Base-by-base conservation (phyloP, 768 basidiomycete genomes). In the Lentinus tigrinus region DNA sequence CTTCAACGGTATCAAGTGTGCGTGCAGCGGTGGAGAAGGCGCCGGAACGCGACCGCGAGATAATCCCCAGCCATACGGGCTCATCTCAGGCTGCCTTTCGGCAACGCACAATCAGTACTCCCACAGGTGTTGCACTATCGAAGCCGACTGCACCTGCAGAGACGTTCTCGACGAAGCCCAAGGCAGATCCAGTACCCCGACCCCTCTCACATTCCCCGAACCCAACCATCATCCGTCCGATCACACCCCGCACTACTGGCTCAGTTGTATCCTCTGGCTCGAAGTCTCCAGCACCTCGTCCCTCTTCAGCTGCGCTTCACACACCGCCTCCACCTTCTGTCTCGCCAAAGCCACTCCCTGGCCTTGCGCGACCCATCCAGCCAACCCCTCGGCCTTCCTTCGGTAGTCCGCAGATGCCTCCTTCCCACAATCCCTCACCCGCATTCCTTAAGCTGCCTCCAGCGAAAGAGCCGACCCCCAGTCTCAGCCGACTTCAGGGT, bases 401-500 rank as follows among this genome's bases (percentile, higher is more conserved):
- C 1, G 63, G 73, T 57, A 72, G 68, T 38, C 80, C 79, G 26
- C 77, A 74, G 47, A 75, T 79, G 40, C 75, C 81, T 21, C 47
- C 77, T 23, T 77, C 80, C 4, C 62, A 70, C 16, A 74, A 75
- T 21, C 70, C 80, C 27, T 83, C 88, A 4, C 81, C 84, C 17
- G 83, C 81, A 4, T 87, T 91, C 67, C 73, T 85, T 26, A 85
- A 82, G 44, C 74, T 77, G 2, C 73, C 82, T 9, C 67, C 78
- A 3, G 70, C 77, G 51, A 93, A 92, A 68, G 90, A 91, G 44
- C 82, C 82, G 3, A 91, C 90, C 2, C 92, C 92, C 0, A 92
- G 89, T 69, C 82, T 93, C 31, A 93, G 89, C 60, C 77, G 91
- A 58, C 73, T 94, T 17, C 86, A 93, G 65, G 92, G 92, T 19